Evolutionary conservation across 306 rosid species (phyloP), one percentile per base, ranked within the genome.

Genomic region (Prunus campanulata): DNA sequence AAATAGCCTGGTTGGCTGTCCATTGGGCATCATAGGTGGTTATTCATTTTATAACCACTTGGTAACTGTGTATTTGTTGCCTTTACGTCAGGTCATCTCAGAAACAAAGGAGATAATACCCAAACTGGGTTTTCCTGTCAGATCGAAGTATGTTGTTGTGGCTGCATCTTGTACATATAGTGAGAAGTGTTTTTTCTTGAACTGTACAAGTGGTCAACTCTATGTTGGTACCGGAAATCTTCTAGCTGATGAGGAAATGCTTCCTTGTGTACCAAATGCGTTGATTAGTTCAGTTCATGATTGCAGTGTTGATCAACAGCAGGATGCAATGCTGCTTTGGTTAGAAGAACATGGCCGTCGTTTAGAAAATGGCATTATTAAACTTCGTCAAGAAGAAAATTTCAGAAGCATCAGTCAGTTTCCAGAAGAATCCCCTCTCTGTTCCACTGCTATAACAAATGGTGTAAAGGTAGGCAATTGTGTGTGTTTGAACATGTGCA

Each of bases 241-340:
- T 85, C 62, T 25, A 15, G 18, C 70, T 35, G 78, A 76, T 68
- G 86, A 87, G 60, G 93, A 89, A 83, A 87, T 92, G 88, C 83
- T 95, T 68, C 92, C 93, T 2, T 95, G 97, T 79, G 97, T 92
- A 51, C 98, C 98, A 7, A 77, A 77, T 69, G 83, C 55, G 30
- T 72, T 88, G 80, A 81, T 90, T 69, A 85, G 68, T 67, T 90
- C 91, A 20, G 79, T 77, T 47, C 87, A 74, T 63, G 86, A 83
- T 47, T 65, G 44, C 68, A 76, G 72, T 19, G 75, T 80, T 72
- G 88, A 74, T 52, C 80, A 75, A n/a, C 90, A 82, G 72, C 97
- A 88, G 59, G 98, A 94, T 84, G 96, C 89, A 55, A 81, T 88
- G 97, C 87, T 95, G 75, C 83, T 89, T 62, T 95, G 98, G 98